Percentiles rank a stretch among this genome's conserved stretches.
Evolutionary conservation across 768 basidiomycete genomes (phyloP).

Genomic region (Daedaleopsis nitida): DNA sequence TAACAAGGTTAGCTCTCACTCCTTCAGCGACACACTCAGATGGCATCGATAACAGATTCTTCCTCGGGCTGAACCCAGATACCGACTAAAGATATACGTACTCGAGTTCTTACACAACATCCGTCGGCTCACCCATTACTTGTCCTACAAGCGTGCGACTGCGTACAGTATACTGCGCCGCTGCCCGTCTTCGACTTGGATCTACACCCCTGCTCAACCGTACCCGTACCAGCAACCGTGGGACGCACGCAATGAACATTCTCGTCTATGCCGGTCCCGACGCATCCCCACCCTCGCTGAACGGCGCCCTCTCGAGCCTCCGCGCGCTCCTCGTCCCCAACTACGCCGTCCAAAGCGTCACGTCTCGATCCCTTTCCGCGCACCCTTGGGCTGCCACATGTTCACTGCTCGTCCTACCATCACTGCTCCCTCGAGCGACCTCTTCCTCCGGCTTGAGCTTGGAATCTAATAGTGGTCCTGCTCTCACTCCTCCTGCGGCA

Average conservation of each 20-base stretch:
- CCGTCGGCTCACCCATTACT: too few species aligned
- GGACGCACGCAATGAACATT: conserved; percentile 39
- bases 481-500: conserved; percentile 44
- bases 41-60: background rate
- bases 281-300: conserved; percentile 40
- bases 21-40: background rate
- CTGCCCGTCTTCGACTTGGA: too few species aligned
- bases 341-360: conserved; percentile 77
- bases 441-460: conserved; percentile 21
- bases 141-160: too few species aligned
- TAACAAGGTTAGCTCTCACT: background rate
- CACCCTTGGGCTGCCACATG: conserved; percentile 82
- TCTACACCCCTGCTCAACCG: background rate
- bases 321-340: conserved; percentile 63
- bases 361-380: conserved; percentile 52
- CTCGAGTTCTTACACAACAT: too few species aligned
- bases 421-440: conserved; percentile 31
- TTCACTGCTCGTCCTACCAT: conserved; percentile 79
- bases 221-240: background rate
- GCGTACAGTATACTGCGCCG: background rate
- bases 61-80: background rate
- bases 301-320: conserved; percentile 38
- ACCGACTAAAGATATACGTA: too few species aligned
- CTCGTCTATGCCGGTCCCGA: conserved; percentile 49
- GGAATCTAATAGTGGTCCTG: conserved; percentile 37